phyloP scores from a whole-genome alignment of 202 grass and related monocot genomes.

The Setaria viridis region DNA sequence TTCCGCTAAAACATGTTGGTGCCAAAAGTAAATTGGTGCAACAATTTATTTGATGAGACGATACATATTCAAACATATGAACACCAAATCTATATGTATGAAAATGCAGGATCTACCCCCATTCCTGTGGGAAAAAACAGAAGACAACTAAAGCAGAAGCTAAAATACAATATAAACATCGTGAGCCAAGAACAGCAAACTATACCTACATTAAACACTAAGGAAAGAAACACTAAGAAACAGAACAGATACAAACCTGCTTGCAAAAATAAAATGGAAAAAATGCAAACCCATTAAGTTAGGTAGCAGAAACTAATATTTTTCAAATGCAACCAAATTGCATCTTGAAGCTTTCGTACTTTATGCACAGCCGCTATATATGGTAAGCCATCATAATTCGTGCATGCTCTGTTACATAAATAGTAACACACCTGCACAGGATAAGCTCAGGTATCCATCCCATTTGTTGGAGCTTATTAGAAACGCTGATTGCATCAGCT shows the following conservation, averaged over 20 bases:
- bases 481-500: slow-evolving; percentile 75
- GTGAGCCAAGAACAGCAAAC: neutral
- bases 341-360: slow-evolving; percentile 7
- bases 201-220: neutral
- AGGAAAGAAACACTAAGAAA: neutral
- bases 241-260: neutral
- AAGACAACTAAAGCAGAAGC: neutral
- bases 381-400: neutral
- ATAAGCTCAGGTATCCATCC: slow-evolving; percentile 94
- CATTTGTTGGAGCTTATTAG: slow-evolving; percentile 81
- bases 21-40: neutral
- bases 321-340: neutral
- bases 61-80: neutral
- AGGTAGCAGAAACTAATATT: neutral
- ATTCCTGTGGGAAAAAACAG: neutral
- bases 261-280: neutral
- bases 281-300: neutral
- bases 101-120: neutral
- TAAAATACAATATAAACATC: neutral
- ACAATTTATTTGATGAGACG: neutral
- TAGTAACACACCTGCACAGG: slow-evolving; percentile 70
- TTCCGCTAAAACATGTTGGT: neutral
- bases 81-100: neutral
- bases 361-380: neutral
- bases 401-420: slow-evolving; percentile 1